Base-by-base conservation (phyloP, 1,284 basidiomycete species). In the Taiwanofungus camphoratus region DNA sequence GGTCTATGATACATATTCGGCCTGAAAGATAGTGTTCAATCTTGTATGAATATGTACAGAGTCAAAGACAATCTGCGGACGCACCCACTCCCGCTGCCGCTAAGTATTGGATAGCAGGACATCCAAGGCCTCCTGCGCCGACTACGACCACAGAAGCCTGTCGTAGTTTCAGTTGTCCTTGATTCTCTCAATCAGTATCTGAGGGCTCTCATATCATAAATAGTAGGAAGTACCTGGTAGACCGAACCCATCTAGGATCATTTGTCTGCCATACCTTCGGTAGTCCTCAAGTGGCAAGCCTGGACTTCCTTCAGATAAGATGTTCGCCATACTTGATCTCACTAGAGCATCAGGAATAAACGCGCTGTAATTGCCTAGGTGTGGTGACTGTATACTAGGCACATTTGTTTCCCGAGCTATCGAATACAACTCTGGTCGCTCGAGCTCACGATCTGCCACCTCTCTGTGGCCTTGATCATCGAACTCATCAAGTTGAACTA, bases 91-190 rank as follows among this genome's bases (percentile, higher is more conserved):
- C 96, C 11, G 91, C 87, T 5, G 92, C 87, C 5, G 82, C 91
- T 7, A 99, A 78, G 62, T 99, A 97, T 58, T 96, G 92, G 30
- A 99, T 70, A 9, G 90, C 89, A 30, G 96, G 95, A 62, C 96
- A 99, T 11, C 96, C 96, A 5, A 99, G 74, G 3, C 95, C 96
- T 0, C 96, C 96, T 2, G 94, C 95, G 15, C 96, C 96, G 3
- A 99, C 79, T 1, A 99, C 90, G 2, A 86, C 81, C 0, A 96
- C 82, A 2, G 82, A 82, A 0, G 92, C 79, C 5, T 68, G 54
- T 46, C 82, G 79, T 7, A 99, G 69, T 55, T 81, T 87, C 16
- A 92, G 63, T 65, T 99, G 96, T 19, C 87, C 93, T 95, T 54
- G 18, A 26, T 30, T 36, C 19, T 9, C 18, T 24, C 19, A 19